Base-by-base conservation (phyloP, 768 basidiomycete species). In the Exsudoporus frostii region DNA sequence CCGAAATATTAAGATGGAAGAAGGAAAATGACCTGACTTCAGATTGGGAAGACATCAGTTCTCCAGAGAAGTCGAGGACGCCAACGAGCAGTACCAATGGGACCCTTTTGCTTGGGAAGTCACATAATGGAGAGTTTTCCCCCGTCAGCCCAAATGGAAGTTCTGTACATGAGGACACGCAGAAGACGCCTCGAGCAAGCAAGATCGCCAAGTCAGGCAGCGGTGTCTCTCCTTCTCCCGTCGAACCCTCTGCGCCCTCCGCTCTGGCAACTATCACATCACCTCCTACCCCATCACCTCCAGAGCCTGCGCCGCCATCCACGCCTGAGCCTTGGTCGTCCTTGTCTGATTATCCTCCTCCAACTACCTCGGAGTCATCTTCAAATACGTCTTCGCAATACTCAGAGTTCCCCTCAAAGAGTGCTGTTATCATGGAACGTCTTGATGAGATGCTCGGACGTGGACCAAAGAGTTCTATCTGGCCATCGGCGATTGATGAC, bases 281-380 rank as follows among this genome's bases (percentile, higher is more conserved):
- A 70, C 79, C 54, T 68, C 74, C 54, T 61, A 73, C 54, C 57
- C 73, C 76, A 19, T 76, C 80, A 22, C 73, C 76, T 42, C 78
- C 81, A 40, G 85, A 86, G 54, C 80, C 79, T 49, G 73, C 79
- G 29, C 79, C 79, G 17, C 80, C 87, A 11, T 74, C 83, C 10
- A 90, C 90, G 14, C 86, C 86, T 7, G 88, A 91, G 70, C 88
- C 88, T 30, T 83, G 86, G 48, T 90, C 89, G 15, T 87, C 87
- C 5, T 64, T 87, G 45, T 86, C 87, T 50, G 84, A 85, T 59
- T 88, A 84, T 62, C 84, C 85, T 37, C 77, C 78, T 50, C 79
- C 76, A 22, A 84, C 87, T 10, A 86, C 86, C 9, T 87, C 89
- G 10, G 84, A 82, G 58, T 88, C 88, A 5, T 88, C 88, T 17